Evolutionary conservation across 148 eudicot genomes (phyloP).

Genomic region (Dianthus caryophyllus): DNA sequence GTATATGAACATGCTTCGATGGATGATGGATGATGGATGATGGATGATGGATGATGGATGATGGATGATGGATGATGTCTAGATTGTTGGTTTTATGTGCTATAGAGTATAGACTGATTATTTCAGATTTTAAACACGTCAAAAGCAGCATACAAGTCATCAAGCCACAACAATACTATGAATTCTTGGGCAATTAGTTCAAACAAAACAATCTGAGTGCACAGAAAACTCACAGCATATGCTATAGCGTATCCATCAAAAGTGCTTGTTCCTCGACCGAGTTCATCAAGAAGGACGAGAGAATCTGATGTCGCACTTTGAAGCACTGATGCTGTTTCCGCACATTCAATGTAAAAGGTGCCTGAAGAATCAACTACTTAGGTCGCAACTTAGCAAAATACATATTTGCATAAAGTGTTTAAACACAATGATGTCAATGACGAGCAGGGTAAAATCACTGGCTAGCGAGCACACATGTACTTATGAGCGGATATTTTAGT

Average conservation of each 20-base stretch:
- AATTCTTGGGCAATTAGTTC: neutral
- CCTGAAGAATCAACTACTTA: conserved; percentile 41
- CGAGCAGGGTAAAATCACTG: neutral
- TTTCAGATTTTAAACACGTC: neutral
- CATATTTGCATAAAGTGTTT: too few relatives aligned
- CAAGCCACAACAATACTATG: neutral
- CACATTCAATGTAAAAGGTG: conserved; percentile 93
- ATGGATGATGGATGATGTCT: neutral
- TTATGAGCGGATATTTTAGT: neutral
- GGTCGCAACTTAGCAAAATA: conserved; percentile 7
- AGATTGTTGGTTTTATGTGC: neutral
- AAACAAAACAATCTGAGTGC: neutral
- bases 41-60: too few relatives aligned
- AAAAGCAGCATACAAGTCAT: neutral
- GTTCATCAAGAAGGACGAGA: conserved; percentile 91
- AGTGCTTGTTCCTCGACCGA: conserved; percentile 99
- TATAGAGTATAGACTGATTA: too few relatives aligned
- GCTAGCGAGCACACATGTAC: neutral
- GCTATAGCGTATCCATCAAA: conserved; percentile 99
- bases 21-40: too few relatives aligned
- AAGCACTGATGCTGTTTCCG: conserved; percentile 97
- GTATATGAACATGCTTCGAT: too few relatives aligned
- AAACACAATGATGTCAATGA: neutral
- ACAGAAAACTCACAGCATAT: conserved; percentile 67
- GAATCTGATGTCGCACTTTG: conserved; percentile 88